Evolutionary conservation across 1,284 basidiomycete genomes (phyloP).

Genomic region (Sphagnurus paluster): DNA sequence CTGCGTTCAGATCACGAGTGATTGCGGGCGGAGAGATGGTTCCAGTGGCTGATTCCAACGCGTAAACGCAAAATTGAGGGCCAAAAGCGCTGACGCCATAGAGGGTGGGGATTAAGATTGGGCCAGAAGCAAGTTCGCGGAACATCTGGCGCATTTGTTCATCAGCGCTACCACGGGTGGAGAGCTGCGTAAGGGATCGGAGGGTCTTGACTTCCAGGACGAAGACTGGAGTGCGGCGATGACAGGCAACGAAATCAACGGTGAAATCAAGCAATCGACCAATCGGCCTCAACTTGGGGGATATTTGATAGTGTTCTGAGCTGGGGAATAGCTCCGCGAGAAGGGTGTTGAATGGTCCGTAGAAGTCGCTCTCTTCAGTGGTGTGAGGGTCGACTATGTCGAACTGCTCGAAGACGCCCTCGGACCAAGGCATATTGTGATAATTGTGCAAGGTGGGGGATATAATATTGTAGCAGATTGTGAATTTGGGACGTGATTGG

Average conservation of each 20-base stretch:
- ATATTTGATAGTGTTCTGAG: conserved; percentile 13
- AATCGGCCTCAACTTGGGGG: too few species aligned
- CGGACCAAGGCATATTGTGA: too few species aligned
- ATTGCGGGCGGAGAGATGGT: neutral
- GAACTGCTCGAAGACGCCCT: too few species aligned
- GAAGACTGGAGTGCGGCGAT: conserved; percentile 16
- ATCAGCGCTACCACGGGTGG: conserved; percentile 19
- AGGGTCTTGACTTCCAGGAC: conserved; percentile 22
- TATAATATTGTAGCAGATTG: too few species aligned
- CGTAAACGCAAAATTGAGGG: conserved; percentile 22
- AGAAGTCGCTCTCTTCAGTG: conserved; percentile 17
- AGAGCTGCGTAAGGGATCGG: conserved; percentile 13
- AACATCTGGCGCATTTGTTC: conserved; percentile 21
- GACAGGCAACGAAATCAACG: conserved; percentile 16
- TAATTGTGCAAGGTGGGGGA: too few species aligned
- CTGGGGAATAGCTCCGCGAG: conserved; percentile 14
- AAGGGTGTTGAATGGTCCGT: conserved; percentile 18
- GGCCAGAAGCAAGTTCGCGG: conserved; percentile 15
- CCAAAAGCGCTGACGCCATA: conserved; percentile 21
- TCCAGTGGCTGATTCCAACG: conserved; percentile 9
- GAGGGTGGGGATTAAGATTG: conserved; percentile 17
- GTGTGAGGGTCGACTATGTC: too few species aligned
- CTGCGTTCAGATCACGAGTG: too few species aligned
- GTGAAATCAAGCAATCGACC: too few species aligned
- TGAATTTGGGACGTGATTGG: too few species aligned